These are phyloP conservation scores for Thalassiosira hispida DNA, from an alignment of 352 stramenopile species.

Conservation along the genomic window DNA sequence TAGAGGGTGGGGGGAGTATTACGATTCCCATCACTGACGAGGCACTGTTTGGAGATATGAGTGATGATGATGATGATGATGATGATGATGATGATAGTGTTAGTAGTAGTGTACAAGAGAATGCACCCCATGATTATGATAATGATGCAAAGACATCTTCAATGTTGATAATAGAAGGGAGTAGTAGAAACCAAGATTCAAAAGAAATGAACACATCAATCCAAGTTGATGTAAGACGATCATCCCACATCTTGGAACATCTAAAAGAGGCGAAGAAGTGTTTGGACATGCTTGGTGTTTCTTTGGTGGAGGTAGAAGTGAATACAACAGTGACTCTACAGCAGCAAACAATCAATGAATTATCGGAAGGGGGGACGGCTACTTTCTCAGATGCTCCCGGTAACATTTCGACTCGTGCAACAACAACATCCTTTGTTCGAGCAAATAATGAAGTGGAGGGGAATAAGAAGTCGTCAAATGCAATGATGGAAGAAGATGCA, in stretches of 20 bases:
- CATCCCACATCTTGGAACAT: conserved; percentile 22
- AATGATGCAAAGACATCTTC: background rate
- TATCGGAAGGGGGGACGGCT: too few relatives aligned
- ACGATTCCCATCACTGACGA: conserved; percentile 55
- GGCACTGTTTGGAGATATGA: conserved; percentile 45
- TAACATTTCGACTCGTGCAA: background rate
- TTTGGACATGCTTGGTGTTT: conserved; percentile 62
- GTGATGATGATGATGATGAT: conserved; percentile 25
- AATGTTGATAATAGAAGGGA: background rate
- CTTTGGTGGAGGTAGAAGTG: conserved; percentile 56
- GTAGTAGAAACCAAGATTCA: background rate
- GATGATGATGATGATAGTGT: background rate
- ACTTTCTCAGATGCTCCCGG: too few relatives aligned
- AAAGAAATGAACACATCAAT: background rate
- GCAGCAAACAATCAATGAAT: background rate
- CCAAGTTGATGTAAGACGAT: background rate
- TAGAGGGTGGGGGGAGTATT: conserved; percentile 20
- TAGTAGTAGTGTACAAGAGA: background rate
- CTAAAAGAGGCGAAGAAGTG: conserved; percentile 52
- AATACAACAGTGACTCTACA: conserved; percentile 4
- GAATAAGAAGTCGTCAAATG: too few relatives aligned
- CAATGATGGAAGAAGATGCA: conserved; percentile 10
- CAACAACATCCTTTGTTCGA: conserved; percentile 3
- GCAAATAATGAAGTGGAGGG: background rate
- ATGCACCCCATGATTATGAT: background rate